Evolutionary conservation across 371 early-diverging fungal species (phyloP).

Genomic region (Entomophthora muscae): DNA sequence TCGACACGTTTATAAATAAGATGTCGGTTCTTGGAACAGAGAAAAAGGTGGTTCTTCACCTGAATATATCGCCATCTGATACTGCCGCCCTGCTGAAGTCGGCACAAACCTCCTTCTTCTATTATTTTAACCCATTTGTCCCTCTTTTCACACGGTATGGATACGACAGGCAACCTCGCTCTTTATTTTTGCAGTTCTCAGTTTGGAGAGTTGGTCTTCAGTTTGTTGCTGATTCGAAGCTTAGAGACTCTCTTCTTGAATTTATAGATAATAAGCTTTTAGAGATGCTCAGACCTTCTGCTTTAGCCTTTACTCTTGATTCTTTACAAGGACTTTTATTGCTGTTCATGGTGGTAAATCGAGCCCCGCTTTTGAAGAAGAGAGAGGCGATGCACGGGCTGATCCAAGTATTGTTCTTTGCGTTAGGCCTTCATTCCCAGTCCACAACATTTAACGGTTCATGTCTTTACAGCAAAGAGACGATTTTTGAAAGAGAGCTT

Average conservation of each 20-base stretch:
- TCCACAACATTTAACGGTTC: not conserved
- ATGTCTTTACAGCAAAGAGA: not conserved
- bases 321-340: not conserved
- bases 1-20: not conserved
- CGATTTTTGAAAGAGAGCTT: not conserved
- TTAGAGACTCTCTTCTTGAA: not conserved
- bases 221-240: not conserved
- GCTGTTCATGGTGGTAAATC: not conserved
- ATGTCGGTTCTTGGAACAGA: not conserved
- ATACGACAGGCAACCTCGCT: not conserved
- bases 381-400: not conserved
- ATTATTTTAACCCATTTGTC: not conserved
- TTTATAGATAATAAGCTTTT: not conserved
- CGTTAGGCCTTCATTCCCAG: not conserved
- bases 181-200: not conserved
- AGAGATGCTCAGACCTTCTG: not conserved
- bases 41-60: not conserved
- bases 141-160: not conserved
- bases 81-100: not conserved
- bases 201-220: not conserved
- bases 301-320: not conserved
- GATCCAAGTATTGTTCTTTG: not conserved
- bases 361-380: not conserved
- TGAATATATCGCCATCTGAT: not conserved
- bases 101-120: not conserved